Conservation (phyloP, 1,284 basidiomycete genomes). For the Austroboletus novae-zelandiae region DNA sequence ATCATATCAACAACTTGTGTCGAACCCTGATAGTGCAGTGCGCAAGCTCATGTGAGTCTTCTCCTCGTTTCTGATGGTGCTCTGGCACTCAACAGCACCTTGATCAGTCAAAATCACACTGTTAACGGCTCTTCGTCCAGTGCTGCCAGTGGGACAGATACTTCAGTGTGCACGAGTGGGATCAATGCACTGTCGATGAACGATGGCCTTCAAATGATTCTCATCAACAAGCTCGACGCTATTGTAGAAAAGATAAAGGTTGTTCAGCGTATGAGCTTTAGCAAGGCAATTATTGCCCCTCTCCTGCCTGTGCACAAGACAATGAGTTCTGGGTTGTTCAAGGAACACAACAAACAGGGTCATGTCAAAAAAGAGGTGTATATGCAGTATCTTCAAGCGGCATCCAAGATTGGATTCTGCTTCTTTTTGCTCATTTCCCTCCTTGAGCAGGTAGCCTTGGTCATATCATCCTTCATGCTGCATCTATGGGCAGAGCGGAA, state of each 20-base stretch:
- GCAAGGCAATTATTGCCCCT: slow-evolving; percentile 41
- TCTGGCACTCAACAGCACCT: slow-evolving; percentile 54
- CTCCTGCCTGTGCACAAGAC: slow-evolving; percentile 37
- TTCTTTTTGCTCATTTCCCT: slow-evolving; percentile 59
- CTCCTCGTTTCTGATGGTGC: slow-evolving; percentile 42
- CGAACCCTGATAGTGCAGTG: slow-evolving; percentile 66
- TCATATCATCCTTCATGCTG: slow-evolving; percentile 68
- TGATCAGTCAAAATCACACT: slow-evolving; percentile 36
- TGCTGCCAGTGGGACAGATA: slow-evolving; percentile 47
- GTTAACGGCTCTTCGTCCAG: slow-evolving; percentile 40
- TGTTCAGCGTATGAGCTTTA: slow-evolving; percentile 43
- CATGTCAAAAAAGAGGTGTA: slow-evolving; percentile 76
- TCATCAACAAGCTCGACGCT: slow-evolving; percentile 15
- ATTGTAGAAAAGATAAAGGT: slow-evolving; percentile 19
- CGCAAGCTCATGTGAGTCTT: slow-evolving; percentile 69
- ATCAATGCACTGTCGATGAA: slow-evolving; percentile 38
- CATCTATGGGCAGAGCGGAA: slow-evolving; percentile 84
- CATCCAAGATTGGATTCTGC: slow-evolving; percentile 69
- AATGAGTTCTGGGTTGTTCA: slow-evolving; percentile 33
- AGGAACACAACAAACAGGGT: slow-evolving; percentile 84
- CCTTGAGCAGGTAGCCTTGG: slow-evolving; percentile 50
- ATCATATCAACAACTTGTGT: slow-evolving; percentile 63
- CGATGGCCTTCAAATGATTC: slow-evolving; percentile 18
- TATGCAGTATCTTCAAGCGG: slow-evolving; percentile 75
- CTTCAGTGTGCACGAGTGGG: slow-evolving; percentile 47